Conservation (phyloP, 768 basidiomycete species). For the Boletus insuetus region DNA sequence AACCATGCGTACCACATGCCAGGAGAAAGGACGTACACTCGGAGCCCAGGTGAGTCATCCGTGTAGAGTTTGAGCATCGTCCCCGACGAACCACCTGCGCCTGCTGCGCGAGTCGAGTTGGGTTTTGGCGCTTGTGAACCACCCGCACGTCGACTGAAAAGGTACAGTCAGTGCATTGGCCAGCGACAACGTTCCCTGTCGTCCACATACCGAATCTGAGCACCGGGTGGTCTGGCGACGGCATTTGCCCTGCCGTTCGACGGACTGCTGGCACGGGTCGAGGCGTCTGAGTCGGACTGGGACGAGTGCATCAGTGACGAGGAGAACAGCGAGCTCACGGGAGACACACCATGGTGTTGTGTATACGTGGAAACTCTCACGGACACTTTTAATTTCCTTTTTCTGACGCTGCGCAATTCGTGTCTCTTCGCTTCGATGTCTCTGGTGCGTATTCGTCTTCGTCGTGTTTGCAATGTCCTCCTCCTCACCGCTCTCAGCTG, state of each 20-base stretch:
- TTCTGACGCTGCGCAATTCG: neutral
- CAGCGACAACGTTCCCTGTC: neutral
- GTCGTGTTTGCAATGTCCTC: neutral
- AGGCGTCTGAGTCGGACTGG: conserved; percentile 82
- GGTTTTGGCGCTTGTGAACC: conserved; percentile 66
- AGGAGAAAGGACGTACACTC: conserved; percentile 73
- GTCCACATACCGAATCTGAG: conserved; percentile 70
- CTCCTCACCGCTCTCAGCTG: conserved; percentile 44
- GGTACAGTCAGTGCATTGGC: neutral
- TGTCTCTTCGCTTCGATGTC: conserved; percentile 17
- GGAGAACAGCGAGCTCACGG: neutral
- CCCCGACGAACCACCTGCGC: conserved; percentile 94
- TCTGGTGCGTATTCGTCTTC: conserved; percentile 17
- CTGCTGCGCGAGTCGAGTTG: conserved; percentile 86
- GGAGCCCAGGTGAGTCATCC: conserved; percentile 93
- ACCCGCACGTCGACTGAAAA: conserved; percentile 67
- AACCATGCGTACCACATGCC: neutral
- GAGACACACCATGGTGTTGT: conserved; percentile 31
- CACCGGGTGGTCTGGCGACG: conserved; percentile 73
- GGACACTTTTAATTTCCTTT: conserved; percentile 24
- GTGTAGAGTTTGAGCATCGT: conserved; percentile 99
- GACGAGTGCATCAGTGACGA: neutral
- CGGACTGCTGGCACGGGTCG: conserved; percentile 41
- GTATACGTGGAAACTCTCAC: conserved; percentile 20
- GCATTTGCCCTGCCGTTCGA: conserved; percentile 42